Conservation (phyloP, 1,139 yeast species). For the Blastobotrys elegans region DNA sequence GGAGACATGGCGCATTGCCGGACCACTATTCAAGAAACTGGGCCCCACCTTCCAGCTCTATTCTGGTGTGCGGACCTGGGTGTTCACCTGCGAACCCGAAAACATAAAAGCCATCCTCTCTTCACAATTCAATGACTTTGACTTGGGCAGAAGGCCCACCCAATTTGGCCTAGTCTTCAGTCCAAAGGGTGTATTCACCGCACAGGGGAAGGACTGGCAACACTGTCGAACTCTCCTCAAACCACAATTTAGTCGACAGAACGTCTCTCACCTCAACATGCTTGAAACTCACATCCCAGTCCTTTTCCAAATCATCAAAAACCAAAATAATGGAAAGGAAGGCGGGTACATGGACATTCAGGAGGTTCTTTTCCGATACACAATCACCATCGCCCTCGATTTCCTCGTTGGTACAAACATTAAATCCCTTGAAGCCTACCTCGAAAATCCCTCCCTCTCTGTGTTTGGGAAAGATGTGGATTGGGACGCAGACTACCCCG, state of each 20-base stretch:
- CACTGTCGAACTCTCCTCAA: conserved; percentile 53
- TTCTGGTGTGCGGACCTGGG: conserved; percentile 6
- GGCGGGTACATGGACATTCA: conserved; percentile 9
- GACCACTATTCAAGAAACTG: background rate
- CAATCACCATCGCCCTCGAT: conserved; percentile 14
- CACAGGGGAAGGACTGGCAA: conserved; percentile 53
- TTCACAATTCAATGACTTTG: conserved; percentile 44
- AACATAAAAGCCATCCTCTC: conserved; percentile 35
- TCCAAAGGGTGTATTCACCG: conserved; percentile 49
- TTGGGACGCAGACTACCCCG: conserved; percentile 9
- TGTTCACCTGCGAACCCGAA: conserved; percentile 46
- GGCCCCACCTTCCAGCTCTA: conserved; percentile 6
- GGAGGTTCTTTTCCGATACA: conserved; percentile 12
- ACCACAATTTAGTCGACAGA: conserved; percentile 54
- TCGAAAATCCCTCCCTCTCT: conserved; percentile 4
- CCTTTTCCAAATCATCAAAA: conserved; percentile 26
- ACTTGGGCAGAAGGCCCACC: conserved; percentile 45
- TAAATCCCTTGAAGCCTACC: conserved; percentile 10
- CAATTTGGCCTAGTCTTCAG: conserved; percentile 46
- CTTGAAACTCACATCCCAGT: conserved; percentile 46
- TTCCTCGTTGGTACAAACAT: conserved; percentile 14
- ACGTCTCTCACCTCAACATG: conserved; percentile 45
- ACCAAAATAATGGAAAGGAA: background rate
- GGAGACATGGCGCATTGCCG: conserved; percentile 7
- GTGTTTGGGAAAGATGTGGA: conserved; percentile 5